These are phyloP conservation scores for Rhizoctonia solani DNA, from an alignment of 1,284 basidiomycete species.

Conservation along the genomic window DNA sequence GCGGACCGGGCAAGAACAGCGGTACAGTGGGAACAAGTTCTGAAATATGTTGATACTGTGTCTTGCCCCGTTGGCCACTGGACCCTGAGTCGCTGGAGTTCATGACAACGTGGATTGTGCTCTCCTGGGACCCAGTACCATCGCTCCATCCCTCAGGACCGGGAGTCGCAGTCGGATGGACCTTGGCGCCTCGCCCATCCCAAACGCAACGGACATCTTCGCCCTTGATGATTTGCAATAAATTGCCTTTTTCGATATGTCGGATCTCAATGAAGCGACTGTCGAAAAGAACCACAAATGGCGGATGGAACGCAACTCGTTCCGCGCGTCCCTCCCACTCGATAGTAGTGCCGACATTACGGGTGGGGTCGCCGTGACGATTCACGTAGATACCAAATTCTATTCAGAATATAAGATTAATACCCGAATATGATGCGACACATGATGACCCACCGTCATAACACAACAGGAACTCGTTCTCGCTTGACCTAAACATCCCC, in stretches of 20 bases:
- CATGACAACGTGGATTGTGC: slow-evolving; percentile 76
- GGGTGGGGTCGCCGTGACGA: slow-evolving; percentile 83
- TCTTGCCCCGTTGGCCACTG: slow-evolving; percentile 44
- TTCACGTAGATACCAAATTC: slow-evolving; percentile 92
- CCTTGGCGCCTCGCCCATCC: slow-evolving; percentile 69
- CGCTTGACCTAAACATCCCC: slow-evolving; percentile 88
- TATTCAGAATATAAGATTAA: slow-evolving; percentile 45
- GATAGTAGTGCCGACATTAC: slow-evolving; percentile 67
- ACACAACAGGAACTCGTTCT: slow-evolving; percentile 90
- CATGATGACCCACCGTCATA: slow-evolving; percentile 71
- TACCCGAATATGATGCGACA: neutral
- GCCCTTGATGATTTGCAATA: slow-evolving; percentile 87
- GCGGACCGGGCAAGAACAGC: slow-evolving; percentile 62
- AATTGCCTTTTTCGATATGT: slow-evolving; percentile 79
- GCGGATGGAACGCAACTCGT: slow-evolving; percentile 83
- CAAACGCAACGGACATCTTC: slow-evolving; percentile 84
- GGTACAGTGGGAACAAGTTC: slow-evolving; percentile 79
- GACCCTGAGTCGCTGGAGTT: slow-evolving; percentile 49
- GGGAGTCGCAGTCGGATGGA: slow-evolving; percentile 47
- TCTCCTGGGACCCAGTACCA: slow-evolving; percentile 62
- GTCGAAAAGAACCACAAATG: slow-evolving; percentile 90
- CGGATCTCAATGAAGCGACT: slow-evolving; percentile 91
- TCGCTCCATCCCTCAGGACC: slow-evolving; percentile 50
- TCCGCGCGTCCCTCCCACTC: slow-evolving; percentile 96
- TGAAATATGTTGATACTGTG: slow-evolving; percentile 73